These are phyloP conservation scores for Gnaphalium uliginosum DNA, from an alignment of 129 eudicot genomes.

Conservation along the genomic window DNA sequence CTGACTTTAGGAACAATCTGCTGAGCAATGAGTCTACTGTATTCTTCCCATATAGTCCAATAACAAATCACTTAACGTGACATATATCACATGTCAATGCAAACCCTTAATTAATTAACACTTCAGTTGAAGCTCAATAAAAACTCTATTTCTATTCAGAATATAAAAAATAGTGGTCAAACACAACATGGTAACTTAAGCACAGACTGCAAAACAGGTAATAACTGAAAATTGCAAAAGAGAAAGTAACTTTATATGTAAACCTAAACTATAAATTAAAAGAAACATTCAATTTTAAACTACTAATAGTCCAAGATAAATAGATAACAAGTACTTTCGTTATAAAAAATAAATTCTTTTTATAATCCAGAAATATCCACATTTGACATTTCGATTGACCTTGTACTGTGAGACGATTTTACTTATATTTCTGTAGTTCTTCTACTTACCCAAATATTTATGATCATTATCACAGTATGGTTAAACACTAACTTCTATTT, in stretches of 20 bases:
- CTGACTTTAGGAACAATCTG: background rate
- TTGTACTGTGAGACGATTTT: background rate
- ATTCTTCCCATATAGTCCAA: background rate
- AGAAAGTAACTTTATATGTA: background rate
- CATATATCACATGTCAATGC: background rate
- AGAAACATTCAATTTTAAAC: background rate
- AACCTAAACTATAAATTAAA: background rate
- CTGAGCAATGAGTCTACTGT: background rate
- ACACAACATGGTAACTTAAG: background rate
- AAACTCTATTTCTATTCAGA: background rate
- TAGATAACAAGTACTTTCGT: too few relatives aligned
- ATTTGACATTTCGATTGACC: background rate
- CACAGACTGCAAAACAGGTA: background rate
- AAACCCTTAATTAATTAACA: background rate
- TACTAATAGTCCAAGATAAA: background rate
- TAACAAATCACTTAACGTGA: background rate
- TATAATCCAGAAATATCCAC: too few relatives aligned
- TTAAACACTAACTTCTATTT: too few relatives aligned
- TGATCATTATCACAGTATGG: too few relatives aligned
- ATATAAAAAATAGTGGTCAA: background rate
- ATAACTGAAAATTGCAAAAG: background rate
- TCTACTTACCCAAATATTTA: too few relatives aligned
- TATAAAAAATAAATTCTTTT: too few relatives aligned
- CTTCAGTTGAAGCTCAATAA: background rate
- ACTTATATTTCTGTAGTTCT: too few relatives aligned